Evolutionary conservation across 169 alveolate genomes (phyloP), one percentile per base, ranked within the genome.

Genomic region (Plasmodium ovale): DNA sequence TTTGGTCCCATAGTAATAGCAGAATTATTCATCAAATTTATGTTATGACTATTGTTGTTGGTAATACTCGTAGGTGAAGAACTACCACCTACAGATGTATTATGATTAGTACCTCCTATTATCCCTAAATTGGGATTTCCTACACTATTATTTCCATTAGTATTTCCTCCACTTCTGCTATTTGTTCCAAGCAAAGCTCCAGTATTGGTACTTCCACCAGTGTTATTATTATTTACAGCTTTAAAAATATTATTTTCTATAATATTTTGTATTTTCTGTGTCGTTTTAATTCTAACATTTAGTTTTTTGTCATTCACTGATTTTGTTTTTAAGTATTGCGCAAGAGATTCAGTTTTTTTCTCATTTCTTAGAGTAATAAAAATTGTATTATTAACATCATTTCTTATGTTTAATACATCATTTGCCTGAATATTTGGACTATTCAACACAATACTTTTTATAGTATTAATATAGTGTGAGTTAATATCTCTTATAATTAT

Each of bases 281-380:
- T 60, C 16, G 91, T 67, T 60, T 84, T 84, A 16, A 84, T 84
- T 53, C 91, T 44, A 1, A 84, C 91, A 59, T 84, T 84, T 84
- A 84, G 54, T 33, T 67, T 84, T 16, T 65, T 68, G 33, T 84
- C 87, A 47, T 84, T 69, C 3, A 84, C 72, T 27, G 91, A 54
- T 69, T 84, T 65, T 9, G 84, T 69, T 59, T 84, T 84, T 29
- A 84, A 84, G 68, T 68, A 84, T 29, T 84, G 87, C 33, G 91
- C 91, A 39, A 84, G 35, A 0, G 72, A 12, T 44, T 84, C 91
- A 29, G 91, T 84, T 42, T 84, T 84, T 14, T 84, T 84, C 42
- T 65, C 87, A 84, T 84, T 68, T 72, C 54, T 84, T 10, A 84
- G n/a, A 44, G 91, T 84, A 47, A 84, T 84, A 59, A 84, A 84